Base-by-base conservation (phyloP, 192 early-diverging fungal species). In the Linnemannia exigua region DNA sequence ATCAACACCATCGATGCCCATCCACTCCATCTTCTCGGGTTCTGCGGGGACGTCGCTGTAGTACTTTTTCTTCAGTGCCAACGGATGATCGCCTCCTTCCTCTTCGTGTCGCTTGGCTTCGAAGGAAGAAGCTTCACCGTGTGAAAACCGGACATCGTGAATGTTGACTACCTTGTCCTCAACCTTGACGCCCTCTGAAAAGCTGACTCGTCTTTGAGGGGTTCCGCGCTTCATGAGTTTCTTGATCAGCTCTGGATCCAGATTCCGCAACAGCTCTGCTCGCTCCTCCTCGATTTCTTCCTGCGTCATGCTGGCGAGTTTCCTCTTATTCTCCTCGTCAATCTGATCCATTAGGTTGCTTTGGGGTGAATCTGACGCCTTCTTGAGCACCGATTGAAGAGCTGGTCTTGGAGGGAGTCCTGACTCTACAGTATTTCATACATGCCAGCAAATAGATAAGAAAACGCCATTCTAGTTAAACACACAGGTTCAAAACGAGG, bases 201-300 rank as follows among this genome's bases (percentile, higher is more conserved):
- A 85, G 47, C 76, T 82, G 31, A 81, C 80, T 36, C 87, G 46
- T 61, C 87, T 50, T 48, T 88, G 67, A 81, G 82, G 79, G 54
- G 67, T 76, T 22, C 67, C 82, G 37, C 89, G 77, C 28, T 84
- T 87, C 82, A 89, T 78, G 0, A 98, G 81, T 70, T 93, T 91
- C 79, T 93, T 87, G 41, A 98, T 88, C 1, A 94, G 82, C 17
- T 90, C 91, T 16, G 92, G 91, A 70, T 93, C 92, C 33, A 98
- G 74, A 38, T 91, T 90, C 1, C 85, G 81, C 67, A 91, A 77
- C 31, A 98, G 91, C 69, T 96, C 94, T 20, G 84, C 88, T 11
- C 92, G 91, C 12, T 95, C 94, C 70, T 93, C 91, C 5, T 89
- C 73, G 33, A 97, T 95, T 50, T 98, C 95, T 12, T 89, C 84